Base-by-base conservation (phyloP, 805 yeast species). In the Candida tibetensis region DNA sequence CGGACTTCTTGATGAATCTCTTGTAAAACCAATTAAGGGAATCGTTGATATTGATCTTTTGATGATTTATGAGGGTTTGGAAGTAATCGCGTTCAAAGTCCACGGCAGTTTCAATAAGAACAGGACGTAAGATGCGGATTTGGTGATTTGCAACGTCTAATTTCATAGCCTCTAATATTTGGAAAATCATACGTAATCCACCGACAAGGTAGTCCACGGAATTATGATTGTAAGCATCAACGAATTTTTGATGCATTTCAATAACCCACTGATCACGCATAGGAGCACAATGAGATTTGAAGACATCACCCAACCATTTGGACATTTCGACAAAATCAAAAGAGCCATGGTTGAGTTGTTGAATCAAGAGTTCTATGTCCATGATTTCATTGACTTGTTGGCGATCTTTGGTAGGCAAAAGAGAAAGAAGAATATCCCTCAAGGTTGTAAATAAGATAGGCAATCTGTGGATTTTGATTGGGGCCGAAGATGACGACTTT, bases 81-180 rank as follows among this genome's bases (percentile, higher is more conserved):
- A 83, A 86, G 62, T 88, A 88, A 58, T 86, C 95, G 51, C 81
- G 81, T 64, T 90, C 98, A 53, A 90, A 86, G 42, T 85, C 90
- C 9, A 85, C 83, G 2, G 96, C 93, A 25, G 93, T 85, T 51
- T 87, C 89, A 41, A 88, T 78, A 33, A 91, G 69, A 2, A 84
- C 82, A 2, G 96, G 95, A 52, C 96, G 74, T 37, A 89, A 67
- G 15, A 87, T 79, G 48, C 95, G 74, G 38, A 91, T 86, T 63
- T 90, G 96, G 57, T 90, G 96, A 62, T 90, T 90, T 12, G 97
- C 96, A 39, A 89, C 93, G 55, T 91, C 97, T 45, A 90, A 70
- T 59, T 90, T 91, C 95, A 90, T 89, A 8, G 95, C 91, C 60
- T 90, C 97, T 46, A 91, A 69, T 41, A 91, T 83, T 42, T 85